Percentiles rank a stretch among this genome's conserved stretches.
phyloP scores from a whole-genome alignment of 139 green algal species.

The Monoraphidium neglectum region DNA sequence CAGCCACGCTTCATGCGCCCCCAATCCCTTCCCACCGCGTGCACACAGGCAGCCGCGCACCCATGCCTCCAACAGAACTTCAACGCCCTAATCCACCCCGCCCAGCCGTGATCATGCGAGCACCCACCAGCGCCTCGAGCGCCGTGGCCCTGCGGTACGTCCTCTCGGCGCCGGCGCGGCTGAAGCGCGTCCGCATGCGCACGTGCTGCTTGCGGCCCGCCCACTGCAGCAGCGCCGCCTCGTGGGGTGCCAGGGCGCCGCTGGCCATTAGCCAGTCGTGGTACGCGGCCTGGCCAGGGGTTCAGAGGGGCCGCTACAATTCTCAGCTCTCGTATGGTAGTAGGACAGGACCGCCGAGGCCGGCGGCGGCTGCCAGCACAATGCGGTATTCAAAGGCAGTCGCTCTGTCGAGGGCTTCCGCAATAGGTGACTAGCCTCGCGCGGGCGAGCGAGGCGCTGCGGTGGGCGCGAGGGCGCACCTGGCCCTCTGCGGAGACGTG shows the following conservation, averaged over 20 bases:
- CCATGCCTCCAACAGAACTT: too few relatives aligned
- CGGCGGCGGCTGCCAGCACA: background rate
- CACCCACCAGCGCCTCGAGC: slow-evolving; percentile 17
- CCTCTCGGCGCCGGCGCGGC: background rate
- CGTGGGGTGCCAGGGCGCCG: background rate
- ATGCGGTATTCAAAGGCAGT: background rate
- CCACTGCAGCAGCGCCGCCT: slow-evolving; percentile 1
- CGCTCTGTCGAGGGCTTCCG: background rate
- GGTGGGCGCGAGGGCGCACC: background rate
- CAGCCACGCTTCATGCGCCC: too few relatives aligned
- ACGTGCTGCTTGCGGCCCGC: background rate
- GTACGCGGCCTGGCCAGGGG: background rate
- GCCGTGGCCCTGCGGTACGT: slow-evolving; percentile 20
- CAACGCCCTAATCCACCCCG: background rate
- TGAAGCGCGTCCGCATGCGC: slow-evolving; percentile 16
- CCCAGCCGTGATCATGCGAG: background rate
- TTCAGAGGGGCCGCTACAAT: background rate
- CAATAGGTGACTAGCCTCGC: background rate
- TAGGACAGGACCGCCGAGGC: too few relatives aligned
- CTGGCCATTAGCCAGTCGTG: background rate
- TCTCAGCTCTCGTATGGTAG: background rate
- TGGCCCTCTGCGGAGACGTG: slow-evolving; percentile 22
- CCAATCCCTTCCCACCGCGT: too few relatives aligned
- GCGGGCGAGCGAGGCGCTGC: background rate
- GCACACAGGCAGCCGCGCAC: too few relatives aligned